A percentile compares a stretch with the other conserved stretches of the same genome.
Conservation (phyloP, 176 grass and related monocot species). For the Zea mays region Zm-B73-REFERENCE-NAM-5.0 NC_050101.1:22657001-22657500, state of each 20-base stretch:
- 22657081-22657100: constrained; percentile 81
- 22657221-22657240: constrained; percentile 16
- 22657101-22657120: constrained; percentile 68
- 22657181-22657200: constrained; percentile 57
- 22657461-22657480: constrained; percentile 47
- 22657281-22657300: constrained; percentile 10
- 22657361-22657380: constrained; percentile 39
- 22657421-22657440: constrained; percentile 83
- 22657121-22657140: constrained; percentile 81
- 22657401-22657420: constrained; percentile 84
- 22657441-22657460: constrained; percentile 48
- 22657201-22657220: constrained; percentile 10
- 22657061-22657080: constrained; percentile 81
- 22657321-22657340: constrained; percentile 76
- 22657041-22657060: constrained; percentile 93
- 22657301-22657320: constrained; percentile 56
- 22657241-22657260: constrained; percentile 22
- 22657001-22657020: constrained; percentile 60
- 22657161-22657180: constrained; percentile 60
- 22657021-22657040: constrained; percentile 60
- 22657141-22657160: constrained; percentile 71
- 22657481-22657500: constrained; percentile 54
- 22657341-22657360: constrained; percentile 78
- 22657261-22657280: constrained; percentile 16
- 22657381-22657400: too few species aligned